These are phyloP conservation scores for Aspergillus egyptiacus DNA, from an alignment of 495 filamentous ascomycete species.

Conservation along the genomic window DNA sequence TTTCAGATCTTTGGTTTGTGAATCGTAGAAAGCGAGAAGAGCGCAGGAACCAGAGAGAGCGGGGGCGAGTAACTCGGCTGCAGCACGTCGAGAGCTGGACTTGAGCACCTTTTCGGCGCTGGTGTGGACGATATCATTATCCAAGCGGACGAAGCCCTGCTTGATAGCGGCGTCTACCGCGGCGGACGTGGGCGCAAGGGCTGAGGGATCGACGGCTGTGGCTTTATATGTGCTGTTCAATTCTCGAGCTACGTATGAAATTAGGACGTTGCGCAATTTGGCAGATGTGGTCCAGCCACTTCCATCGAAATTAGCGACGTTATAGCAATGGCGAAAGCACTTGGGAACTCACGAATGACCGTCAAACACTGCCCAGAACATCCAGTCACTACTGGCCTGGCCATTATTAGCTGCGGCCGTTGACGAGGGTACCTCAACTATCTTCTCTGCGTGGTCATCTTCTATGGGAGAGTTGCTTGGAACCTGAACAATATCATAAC, in stretches of 20 bases:
- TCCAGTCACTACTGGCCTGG: slow-evolving; percentile 76
- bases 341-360: slow-evolving; percentile 70
- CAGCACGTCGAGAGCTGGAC: slow-evolving; percentile 75
- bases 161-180: slow-evolving; percentile 90
- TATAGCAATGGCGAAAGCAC: background rate
- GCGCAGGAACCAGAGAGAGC: slow-evolving; percentile 95
- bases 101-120: slow-evolving; percentile 84
- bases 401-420: slow-evolving; percentile 47
- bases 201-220: slow-evolving; percentile 54
- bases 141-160: slow-evolving; percentile 77
- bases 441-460: slow-evolving; percentile 96
- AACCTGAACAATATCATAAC: slow-evolving; percentile 93
- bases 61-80: slow-evolving; percentile 85
- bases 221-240: slow-evolving; percentile 88
- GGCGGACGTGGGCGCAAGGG: slow-evolving; percentile 58
- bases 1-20: slow-evolving; percentile 69
- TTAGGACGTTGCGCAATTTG: slow-evolving; percentile 86
- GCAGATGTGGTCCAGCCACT: slow-evolving; percentile 98
- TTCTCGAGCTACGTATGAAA: slow-evolving; percentile 87
- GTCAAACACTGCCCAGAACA: slow-evolving; percentile 99
- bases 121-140: slow-evolving; percentile 87
- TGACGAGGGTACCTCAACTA: slow-evolving; percentile 73
- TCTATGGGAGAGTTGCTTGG: slow-evolving; percentile 97
- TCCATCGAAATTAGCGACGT: slow-evolving; percentile 14
- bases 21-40: slow-evolving; percentile 93